phyloP scores from a whole-genome alignment of 2,329 filamentous ascomycete genomes.

The Tolypocladium nubicola region DNA sequence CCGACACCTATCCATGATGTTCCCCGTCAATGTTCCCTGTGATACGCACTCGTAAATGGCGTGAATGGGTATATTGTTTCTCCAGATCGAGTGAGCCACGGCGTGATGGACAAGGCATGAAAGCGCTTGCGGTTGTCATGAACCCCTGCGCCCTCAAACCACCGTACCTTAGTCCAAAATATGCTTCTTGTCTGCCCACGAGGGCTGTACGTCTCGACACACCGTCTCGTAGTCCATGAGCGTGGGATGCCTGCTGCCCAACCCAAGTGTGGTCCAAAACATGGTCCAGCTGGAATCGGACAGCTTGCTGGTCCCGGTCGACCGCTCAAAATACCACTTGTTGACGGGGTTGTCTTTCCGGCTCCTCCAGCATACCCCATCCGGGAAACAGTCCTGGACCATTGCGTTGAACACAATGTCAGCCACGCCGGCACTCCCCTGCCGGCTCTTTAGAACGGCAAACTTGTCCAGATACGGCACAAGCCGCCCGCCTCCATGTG shows the following conservation, averaged over 20 bases:
- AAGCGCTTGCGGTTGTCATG: neutral
- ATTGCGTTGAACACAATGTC: constrained; percentile 96
- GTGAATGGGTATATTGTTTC: neutral
- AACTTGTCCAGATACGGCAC: constrained; percentile 98
- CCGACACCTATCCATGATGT: neutral
- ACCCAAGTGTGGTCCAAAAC: constrained; percentile 85
- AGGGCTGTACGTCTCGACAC: constrained; percentile 54
- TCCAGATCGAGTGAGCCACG: neutral
- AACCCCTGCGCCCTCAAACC: neutral
- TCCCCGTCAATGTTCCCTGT: too few relatives aligned
- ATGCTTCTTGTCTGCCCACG: constrained; percentile 49
- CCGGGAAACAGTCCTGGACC: constrained; percentile 78
- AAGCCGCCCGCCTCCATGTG: constrained; percentile 46
- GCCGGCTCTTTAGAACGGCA: constrained; percentile 77
- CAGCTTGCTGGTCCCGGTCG: constrained; percentile 73
- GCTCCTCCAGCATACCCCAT: constrained; percentile 87
- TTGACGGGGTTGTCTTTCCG: constrained; percentile 90
- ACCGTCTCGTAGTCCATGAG: constrained; percentile 65
- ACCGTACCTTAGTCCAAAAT: constrained; percentile 40
- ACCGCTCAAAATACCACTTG: constrained; percentile 97
- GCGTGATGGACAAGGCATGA: neutral
- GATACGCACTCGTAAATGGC: too few relatives aligned
- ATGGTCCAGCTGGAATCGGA: constrained; percentile 84
- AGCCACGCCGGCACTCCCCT: constrained; percentile 85
- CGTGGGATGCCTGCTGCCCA: constrained; percentile 41